Conservation (phyloP, 169 alveolate species). For the Cryptosporidium bovis region DNA sequence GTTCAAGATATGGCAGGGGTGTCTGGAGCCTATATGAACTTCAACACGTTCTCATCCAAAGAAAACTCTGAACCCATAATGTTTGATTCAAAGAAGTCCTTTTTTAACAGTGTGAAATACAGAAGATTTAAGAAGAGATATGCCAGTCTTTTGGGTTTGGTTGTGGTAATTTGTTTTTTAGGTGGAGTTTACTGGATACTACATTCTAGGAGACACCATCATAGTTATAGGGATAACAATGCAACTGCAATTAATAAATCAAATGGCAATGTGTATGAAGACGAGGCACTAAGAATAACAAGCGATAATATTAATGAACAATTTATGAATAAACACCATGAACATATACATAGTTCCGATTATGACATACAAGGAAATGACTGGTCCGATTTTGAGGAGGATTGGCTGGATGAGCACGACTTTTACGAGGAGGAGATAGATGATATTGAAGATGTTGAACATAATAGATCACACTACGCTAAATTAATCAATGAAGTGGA, state of each 20-base stretch:
- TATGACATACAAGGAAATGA: constrained; percentile 29
- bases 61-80: constrained; percentile 28
- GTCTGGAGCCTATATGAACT: constrained; percentile 56
- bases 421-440: constrained; percentile 62
- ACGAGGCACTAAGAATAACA: constrained; percentile 3
- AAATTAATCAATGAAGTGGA: constrained; percentile 12
- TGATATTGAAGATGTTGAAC: constrained; percentile 64
- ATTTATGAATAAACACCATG: not conserved
- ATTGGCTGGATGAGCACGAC: constrained; percentile 71
- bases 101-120: constrained; percentile 11
- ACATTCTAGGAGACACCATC: not conserved
- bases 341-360: not conserved
- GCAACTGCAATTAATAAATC: not conserved
- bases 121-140: constrained; percentile 46
- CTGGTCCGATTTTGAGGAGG: constrained; percentile 74
- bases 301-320: not conserved
- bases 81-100: constrained; percentile 51
- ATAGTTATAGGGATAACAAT: too few relatives aligned
- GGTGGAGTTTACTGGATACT: constrained; percentile 25
- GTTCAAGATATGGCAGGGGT: constrained; percentile 71
- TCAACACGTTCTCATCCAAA: constrained; percentile 40
- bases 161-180: constrained; percentile 14
- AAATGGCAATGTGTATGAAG: constrained; percentile 4
- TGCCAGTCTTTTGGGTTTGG: constrained; percentile 17
- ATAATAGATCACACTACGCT: constrained; percentile 59